phyloP scores from a whole-genome alignment of 2,329 filamentous ascomycete species.

The Penicillium occitanis region DNA sequence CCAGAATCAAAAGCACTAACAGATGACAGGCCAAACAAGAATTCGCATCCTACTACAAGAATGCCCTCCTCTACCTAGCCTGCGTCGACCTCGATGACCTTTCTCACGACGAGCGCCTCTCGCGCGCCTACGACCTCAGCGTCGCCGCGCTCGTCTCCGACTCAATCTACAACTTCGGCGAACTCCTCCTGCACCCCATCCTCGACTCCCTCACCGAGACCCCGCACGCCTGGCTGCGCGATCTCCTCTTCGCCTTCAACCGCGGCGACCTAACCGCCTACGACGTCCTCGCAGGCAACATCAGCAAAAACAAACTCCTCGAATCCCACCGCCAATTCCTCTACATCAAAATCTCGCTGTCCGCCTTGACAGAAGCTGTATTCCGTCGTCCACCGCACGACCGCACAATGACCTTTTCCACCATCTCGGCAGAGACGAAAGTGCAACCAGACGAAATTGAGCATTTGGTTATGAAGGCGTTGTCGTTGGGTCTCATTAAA shows the following conservation, averaged over 20 bases:
- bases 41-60: conserved; percentile 96
- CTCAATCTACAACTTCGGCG: conserved; percentile 98
- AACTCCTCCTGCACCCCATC: conserved; percentile 96
- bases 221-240: conserved; percentile 81
- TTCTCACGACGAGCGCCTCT: conserved; percentile 70
- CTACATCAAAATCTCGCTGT: conserved; percentile 97
- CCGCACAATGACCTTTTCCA: conserved; percentile 86
- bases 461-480: conserved; percentile 98
- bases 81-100: conserved; percentile 84
- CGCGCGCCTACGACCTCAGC: conserved; percentile 86
- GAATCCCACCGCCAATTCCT: conserved; percentile 78
- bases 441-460: conserved; percentile 90
- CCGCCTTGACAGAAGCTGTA: conserved; percentile 90
- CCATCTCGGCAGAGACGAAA: conserved; percentile 89
- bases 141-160: conserved; percentile 90
- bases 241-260: conserved; percentile 98
- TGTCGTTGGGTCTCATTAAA: conserved; percentile 83
- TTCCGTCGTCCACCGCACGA: conserved; percentile 95
- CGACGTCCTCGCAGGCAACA: conserved; percentile 76
- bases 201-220: conserved; percentile 77
- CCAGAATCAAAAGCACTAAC: conserved; percentile 4
- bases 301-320: conserved; percentile 76
- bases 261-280: conserved; percentile 87
- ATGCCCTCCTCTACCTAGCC: conserved; percentile 93
- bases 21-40: conserved; percentile 69